Base-by-base conservation (phyloP, 495 filamentous ascomycete genomes). In the Collariella sp. region DNA sequence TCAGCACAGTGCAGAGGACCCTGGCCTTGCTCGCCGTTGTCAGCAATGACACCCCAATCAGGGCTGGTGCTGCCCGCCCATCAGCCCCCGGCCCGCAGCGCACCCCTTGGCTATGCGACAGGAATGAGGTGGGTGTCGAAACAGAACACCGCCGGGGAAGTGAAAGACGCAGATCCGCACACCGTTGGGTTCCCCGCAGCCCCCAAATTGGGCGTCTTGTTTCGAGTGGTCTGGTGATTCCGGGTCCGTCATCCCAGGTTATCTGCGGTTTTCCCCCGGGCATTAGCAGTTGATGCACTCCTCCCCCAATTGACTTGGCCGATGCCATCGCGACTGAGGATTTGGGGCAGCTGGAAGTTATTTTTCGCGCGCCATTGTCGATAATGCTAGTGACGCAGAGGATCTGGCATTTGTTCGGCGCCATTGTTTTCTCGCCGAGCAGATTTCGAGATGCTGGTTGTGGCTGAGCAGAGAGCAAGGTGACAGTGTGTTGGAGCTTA, bases 101-200 rank as follows among this genome's bases (percentile, higher is more conserved):
- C 39, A 54, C 42, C 53, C n/a, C 55, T 44, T 45, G 58, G 47
- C 40, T 54, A 56, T 59, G 59, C 56, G 48, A 56, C 56, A 50
- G 60, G 59, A 57, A 50, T 50, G 46, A 54, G 45, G 46, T 56
- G 26, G 48, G 19, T 31, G n/a, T n/a, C n/a, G n/a, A n/a, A n/a
- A n/a, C n/a, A n/a, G n/a, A n/a, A n/a, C n/a, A n/a, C n/a, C n/a
- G n/a, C n/a, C n/a, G n/a, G n/a, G n/a, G n/a, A n/a, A n/a, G n/a
- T n/a, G n/a, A n/a, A n/a, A 10, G 18, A 11, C 13, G 40, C 3
- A 13, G 20, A 9, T 19, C 20, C 40, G 3, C 22, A 11, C 26
- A 33, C 43, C 43, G 15, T 46, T 33, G n/a, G 29, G n/a, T 1
- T 35, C 19, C 7, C 29, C 16, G 43, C 43, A 23, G 26, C 43